phyloP scores from a whole-genome alignment of 1,284 basidiomycete genomes.

The Cryptococcus depauperatus region DNA sequence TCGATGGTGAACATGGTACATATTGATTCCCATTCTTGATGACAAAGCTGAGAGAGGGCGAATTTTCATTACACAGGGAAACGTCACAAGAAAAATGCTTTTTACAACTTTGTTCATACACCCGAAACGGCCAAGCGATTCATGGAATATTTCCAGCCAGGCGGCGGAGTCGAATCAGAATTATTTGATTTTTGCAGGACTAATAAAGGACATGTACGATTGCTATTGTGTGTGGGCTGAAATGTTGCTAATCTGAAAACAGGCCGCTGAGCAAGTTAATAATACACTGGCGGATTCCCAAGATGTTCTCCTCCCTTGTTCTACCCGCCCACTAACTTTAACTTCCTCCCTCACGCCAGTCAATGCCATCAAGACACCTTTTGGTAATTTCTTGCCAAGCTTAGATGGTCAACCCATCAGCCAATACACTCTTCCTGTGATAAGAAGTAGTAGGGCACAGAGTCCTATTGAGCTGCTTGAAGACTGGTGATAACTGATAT shows the following conservation, averaged over 20 bases:
- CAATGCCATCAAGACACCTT: not conserved
- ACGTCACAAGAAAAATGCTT: not conserved
- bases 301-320: too few relatives aligned
- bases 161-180: slow-evolving; percentile 8
- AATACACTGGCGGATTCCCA: too few relatives aligned
- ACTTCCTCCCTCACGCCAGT: not conserved
- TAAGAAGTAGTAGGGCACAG: not conserved
- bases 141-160: slow-evolving; percentile 7
- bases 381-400: not conserved
- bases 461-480: not conserved
- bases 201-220: too few relatives aligned
- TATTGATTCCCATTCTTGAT: not conserved
- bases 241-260: too few relatives aligned
- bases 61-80: too few relatives aligned
- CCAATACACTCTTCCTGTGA: not conserved
- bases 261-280: too few relatives aligned
- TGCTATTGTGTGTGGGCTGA: too few relatives aligned
- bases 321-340: not conserved
- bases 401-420: not conserved
- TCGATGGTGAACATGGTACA: not conserved
- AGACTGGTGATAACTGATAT: slow-evolving; percentile 3
- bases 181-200: slow-evolving; percentile 4
- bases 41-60: too few relatives aligned
- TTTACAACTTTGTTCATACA: not conserved
- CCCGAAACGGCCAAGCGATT: slow-evolving; percentile 3